These are phyloP conservation scores for Lactarius sanguifluus DNA, from an alignment of 768 basidiomycete species.

Conservation along the genomic window DNA sequence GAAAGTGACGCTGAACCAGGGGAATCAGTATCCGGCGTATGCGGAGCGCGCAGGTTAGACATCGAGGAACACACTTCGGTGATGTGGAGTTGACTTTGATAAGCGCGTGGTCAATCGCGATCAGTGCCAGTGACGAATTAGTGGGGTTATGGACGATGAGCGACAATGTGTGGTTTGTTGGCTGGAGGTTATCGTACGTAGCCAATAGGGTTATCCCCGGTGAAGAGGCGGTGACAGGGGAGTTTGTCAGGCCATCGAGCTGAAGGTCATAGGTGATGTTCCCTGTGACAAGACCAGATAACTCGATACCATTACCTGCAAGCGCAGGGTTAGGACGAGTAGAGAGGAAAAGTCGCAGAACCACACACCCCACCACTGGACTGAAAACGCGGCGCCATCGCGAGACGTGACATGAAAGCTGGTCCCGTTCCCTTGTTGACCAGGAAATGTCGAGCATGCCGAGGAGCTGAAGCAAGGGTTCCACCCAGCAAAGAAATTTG, in stretches of 20 bases:
- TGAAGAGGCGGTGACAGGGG: slow-evolving; percentile 32
- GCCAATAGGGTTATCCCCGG: slow-evolving; percentile 44
- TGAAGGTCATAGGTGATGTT: slow-evolving; percentile 35
- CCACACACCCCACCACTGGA: slow-evolving; percentile 63
- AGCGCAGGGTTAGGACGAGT: not conserved
- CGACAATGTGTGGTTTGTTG: slow-evolving; percentile 54
- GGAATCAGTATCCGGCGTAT: slow-evolving; percentile 29
- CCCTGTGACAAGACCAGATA: slow-evolving; percentile 51
- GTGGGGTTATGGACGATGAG: slow-evolving; percentile 48
- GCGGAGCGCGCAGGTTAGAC: slow-evolving; percentile 6
- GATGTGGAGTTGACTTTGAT: slow-evolving; percentile 42
- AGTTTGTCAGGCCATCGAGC: slow-evolving; percentile 45
- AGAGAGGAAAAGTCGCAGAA: not conserved
- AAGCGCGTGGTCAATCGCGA: slow-evolving; percentile 59
- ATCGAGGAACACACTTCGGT: slow-evolving; percentile 37
- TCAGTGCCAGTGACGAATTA: slow-evolving; percentile 36
- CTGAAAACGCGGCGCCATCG: slow-evolving; percentile 53
- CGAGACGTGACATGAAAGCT: slow-evolving; percentile 63
- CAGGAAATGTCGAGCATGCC: slow-evolving; percentile 45
- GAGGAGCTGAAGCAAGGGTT: slow-evolving; percentile 57
- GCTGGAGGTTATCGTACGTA: slow-evolving; percentile 46
- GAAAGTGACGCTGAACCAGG: slow-evolving; percentile 39
- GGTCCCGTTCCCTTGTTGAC: slow-evolving; percentile 51
- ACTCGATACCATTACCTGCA: slow-evolving; percentile 63
- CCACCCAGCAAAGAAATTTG: slow-evolving; percentile 60